phyloP scores from a whole-genome alignment of 164 flowering plant species.

The Buxus sempervirens region DNA sequence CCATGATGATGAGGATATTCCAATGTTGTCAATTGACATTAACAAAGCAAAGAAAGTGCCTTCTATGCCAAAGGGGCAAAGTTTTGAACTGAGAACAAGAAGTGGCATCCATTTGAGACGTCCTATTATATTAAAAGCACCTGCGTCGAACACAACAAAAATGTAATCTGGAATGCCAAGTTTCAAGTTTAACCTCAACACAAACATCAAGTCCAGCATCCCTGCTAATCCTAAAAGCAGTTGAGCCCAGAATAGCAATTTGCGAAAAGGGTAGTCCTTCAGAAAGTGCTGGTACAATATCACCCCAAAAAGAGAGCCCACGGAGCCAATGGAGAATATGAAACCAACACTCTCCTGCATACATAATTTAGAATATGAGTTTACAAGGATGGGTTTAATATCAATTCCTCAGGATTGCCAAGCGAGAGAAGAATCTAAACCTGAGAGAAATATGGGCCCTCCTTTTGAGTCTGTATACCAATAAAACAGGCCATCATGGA shows the following conservation, averaged over 20 bases:
- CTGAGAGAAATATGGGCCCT: conserved; percentile 89
- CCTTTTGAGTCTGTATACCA: conserved; percentile 82
- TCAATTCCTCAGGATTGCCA: background rate
- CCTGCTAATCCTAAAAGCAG: conserved; percentile 67
- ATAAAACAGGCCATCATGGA: conserved; percentile 88
- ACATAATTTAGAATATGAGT: conserved; percentile 1
- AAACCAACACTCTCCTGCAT: conserved; percentile 75
- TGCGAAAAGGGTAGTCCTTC: conserved; percentile 70
- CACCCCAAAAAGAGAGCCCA: conserved; percentile 79
- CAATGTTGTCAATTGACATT: conserved; percentile 91
- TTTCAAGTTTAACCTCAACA: conserved; percentile 65
- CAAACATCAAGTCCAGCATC: conserved; percentile 76
- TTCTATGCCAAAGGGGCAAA: conserved; percentile 93
- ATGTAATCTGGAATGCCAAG: conserved; percentile 76
- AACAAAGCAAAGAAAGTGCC: conserved; percentile 97
- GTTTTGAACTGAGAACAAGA: conserved; percentile 85
- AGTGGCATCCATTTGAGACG: conserved; percentile 96
- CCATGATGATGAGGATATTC: conserved; percentile 77
- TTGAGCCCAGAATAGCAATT: conserved; percentile 80
- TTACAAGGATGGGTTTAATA: background rate
- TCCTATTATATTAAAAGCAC: conserved; percentile 54
- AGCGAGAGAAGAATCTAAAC: conserved; percentile 23
- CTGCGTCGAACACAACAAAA: conserved; percentile 66
- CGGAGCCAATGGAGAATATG: conserved; percentile 71
- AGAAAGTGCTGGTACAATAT: conserved; percentile 65